These are phyloP conservation scores for Saccharomyces hybrid DNA, from an alignment of 1,139 yeast genomes.

Conservation along the genomic window DNA sequence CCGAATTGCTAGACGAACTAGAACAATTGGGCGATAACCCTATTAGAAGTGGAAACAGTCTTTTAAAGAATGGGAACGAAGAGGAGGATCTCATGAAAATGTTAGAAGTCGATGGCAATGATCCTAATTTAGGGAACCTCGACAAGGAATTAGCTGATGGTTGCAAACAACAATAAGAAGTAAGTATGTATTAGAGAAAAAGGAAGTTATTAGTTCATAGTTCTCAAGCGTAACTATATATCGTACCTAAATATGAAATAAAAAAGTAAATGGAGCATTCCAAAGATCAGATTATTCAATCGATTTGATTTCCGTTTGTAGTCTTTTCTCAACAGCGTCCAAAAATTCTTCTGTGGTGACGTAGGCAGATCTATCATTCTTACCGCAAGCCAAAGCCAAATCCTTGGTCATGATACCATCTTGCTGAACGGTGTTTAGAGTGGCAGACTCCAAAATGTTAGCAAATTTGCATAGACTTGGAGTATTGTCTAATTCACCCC, in stretches of 20 bases:
- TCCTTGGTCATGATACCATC: constrained; percentile 81
- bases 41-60: constrained; percentile 28
- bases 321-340: constrained; percentile 54
- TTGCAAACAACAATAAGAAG: constrained; percentile 28
- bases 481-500: constrained; percentile 69
- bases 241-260: neutral
- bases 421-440: constrained; percentile 61
- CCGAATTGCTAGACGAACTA: constrained; percentile 55
- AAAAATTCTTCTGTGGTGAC: constrained; percentile 74
- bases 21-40: constrained; percentile 91
- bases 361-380: constrained; percentile 54
- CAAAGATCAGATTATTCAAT: constrained; percentile 11
- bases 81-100: constrained; percentile 22
- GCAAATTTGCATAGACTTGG: constrained; percentile 67
- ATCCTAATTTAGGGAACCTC: constrained; percentile 39
- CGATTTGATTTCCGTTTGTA: constrained; percentile 22
- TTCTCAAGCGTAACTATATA: neutral
- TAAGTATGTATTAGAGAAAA: neutral
- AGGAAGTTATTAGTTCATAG: neutral
- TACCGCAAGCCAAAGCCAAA: constrained; percentile 67
- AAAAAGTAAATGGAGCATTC: neutral
- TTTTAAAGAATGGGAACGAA: constrained; percentile 38
- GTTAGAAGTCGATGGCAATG: constrained; percentile 33
- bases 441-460: constrained; percentile 56
- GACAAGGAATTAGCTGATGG: constrained; percentile 37